phyloP scores from a whole-genome alignment of 2,329 filamentous ascomycete species.

The Didymella glomerata region DNA sequence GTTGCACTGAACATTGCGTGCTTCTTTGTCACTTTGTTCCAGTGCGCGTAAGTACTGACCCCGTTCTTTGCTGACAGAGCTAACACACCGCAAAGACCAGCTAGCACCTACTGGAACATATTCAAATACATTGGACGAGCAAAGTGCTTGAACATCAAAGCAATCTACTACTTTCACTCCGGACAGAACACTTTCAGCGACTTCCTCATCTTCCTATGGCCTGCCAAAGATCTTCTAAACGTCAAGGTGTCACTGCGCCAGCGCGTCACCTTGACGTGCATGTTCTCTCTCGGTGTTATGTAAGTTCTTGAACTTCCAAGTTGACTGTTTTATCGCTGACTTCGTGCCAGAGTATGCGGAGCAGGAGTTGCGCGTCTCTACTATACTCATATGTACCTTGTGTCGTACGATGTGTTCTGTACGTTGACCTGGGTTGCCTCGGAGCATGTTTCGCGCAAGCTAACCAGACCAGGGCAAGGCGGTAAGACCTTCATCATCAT shows the following conservation, averaged over 20 bases:
- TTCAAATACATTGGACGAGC: slow-evolving; percentile 32
- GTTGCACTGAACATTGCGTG: slow-evolving; percentile 28
- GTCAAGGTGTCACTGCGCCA: slow-evolving; percentile 41
- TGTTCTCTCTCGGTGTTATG: slow-evolving; percentile 46
- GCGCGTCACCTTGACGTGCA: slow-evolving; percentile 39
- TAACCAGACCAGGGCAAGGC: slow-evolving; percentile 32
- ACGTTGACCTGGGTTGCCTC: background rate
- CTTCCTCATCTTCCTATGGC: slow-evolving; percentile 46
- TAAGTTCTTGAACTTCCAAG: slow-evolving; percentile 5
- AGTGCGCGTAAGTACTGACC: slow-evolving; percentile 37
- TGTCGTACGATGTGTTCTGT: slow-evolving; percentile 42
- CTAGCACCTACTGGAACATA: slow-evolving; percentile 38
- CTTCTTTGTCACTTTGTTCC: slow-evolving; percentile 41
- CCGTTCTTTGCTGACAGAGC: background rate
- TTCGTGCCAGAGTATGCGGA: slow-evolving; percentile 44
- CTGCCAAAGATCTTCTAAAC: slow-evolving; percentile 37
- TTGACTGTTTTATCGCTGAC: background rate
- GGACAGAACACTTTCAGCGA: slow-evolving; percentile 42
- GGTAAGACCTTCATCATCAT: slow-evolving; percentile 38
- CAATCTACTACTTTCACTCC: slow-evolving; percentile 36
- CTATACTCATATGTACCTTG: slow-evolving; percentile 38
- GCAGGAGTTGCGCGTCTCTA: slow-evolving; percentile 44
- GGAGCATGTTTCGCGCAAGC: background rate
- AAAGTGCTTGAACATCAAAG: slow-evolving; percentile 37
- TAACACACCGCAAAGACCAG: slow-evolving; percentile 22